Percentiles rank a stretch among this genome's conserved stretches.
phyloP scores from a whole-genome alignment of 306 rosid genomes.

The Medicago ruthenica region DNA sequence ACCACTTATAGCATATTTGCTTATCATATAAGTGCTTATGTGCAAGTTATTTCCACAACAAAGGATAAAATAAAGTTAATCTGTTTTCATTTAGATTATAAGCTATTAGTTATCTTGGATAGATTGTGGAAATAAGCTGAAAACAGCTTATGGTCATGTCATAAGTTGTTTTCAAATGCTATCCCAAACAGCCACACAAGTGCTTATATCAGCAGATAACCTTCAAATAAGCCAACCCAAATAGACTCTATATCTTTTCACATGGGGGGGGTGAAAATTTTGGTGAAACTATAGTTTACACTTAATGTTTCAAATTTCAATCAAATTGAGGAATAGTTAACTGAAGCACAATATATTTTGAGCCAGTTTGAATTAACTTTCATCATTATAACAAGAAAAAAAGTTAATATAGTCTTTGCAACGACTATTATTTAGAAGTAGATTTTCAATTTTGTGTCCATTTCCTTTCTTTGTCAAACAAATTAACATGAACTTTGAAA shows the following conservation, averaged over 20 bases:
- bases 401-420: not conserved
- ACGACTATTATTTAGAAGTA: not conserved
- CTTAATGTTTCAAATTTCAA: not conserved
- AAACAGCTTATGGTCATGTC: not conserved
- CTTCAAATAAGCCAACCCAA: not conserved
- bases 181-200: not conserved
- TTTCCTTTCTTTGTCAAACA: too few species aligned
- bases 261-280: slow-evolving; percentile 2
- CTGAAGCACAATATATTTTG: not conserved
- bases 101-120: not conserved
- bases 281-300: not conserved
- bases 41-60: not conserved
- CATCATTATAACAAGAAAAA: not conserved
- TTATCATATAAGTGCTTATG: not conserved
- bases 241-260: not conserved
- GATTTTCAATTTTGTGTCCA: too few species aligned
- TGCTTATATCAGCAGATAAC: not conserved
- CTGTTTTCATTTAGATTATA: not conserved
- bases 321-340: not conserved
- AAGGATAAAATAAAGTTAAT: not conserved
- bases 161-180: not conserved
- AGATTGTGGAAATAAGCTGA: not conserved
- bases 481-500: not conserved
- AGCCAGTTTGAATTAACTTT: not conserved
- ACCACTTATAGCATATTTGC: not conserved